Evolutionary conservation across 2,329 filamentous ascomycete species (phyloP), one percentile per base, ranked within the genome.

Genomic region (Fusarium ramigenum): DNA sequence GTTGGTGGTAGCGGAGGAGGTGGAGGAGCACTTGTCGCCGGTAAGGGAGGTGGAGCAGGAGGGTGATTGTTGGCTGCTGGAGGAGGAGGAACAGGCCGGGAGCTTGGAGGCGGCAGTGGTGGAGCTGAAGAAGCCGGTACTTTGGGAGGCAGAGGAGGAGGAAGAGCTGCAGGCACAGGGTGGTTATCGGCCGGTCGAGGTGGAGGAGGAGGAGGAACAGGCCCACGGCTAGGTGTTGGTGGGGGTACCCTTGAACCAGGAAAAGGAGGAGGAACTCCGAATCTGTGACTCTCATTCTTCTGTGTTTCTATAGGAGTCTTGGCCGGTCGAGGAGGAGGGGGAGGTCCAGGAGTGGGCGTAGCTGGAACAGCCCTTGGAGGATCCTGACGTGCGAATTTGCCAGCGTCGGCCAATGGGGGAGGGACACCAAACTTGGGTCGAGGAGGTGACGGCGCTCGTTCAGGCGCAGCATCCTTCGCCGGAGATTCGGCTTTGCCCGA

Each of bases 401-500:
- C 96, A 65, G 96, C 96, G 81, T 97, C 95, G 62, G 94, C 90
- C 67, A 98, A 84, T 5, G 96, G 93, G 39, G 96, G 96, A 50
- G 96, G 96, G 14, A 94, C 96, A 73, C 91, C 89, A 84, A 97
- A 98, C 76, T 87, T 88, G 14, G 90, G 90, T 58, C 91, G 88
- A 28, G 91, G 88, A 21, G 91, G 90, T 18, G 94, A 93, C 19
- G 92, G 89, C 67, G 94, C 92, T 78, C 91, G 87, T 36, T 92
- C 88, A n/a, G 93, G 90, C 62, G 83, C 53, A 32, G 47, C 14
- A 28, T 60, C 58, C 58, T 60, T 78, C 47, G 81, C 78, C 7
- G 83, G 73, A 15, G 80, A 60, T 30, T 90, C 88, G 25, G 81
- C 67, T 79, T 89, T 85, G 80, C 86, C 81, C 81, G 88, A 85